These are phyloP conservation scores for Haplosporangium gracile DNA, from an alignment of 192 early-diverging fungal genomes.

Conservation along the genomic window DNA sequence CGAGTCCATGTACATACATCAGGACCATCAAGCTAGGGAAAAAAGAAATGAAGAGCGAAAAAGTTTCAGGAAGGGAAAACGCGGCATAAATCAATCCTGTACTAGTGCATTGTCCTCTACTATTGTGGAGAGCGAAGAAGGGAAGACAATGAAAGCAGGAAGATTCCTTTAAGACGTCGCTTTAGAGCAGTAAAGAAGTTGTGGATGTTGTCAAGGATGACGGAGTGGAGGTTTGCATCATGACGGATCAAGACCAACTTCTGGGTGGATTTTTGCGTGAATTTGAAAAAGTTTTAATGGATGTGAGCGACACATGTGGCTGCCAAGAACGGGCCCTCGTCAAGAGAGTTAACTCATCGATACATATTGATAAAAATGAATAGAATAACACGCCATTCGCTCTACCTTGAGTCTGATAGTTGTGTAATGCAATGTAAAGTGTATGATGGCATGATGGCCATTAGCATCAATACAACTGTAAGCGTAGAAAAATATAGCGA, in stretches of 20 bases:
- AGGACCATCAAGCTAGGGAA: neutral
- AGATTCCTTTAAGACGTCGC: neutral
- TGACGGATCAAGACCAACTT: too few species aligned
- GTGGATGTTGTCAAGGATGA: neutral
- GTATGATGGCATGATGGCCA: too few species aligned
- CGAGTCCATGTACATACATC: neutral
- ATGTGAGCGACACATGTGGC: neutral
- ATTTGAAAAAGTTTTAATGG: too few species aligned
- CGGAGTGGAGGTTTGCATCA: neutral
- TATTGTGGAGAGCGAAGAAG: neutral
- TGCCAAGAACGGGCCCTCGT: slow-evolving; percentile 15
- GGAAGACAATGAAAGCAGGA: neutral
- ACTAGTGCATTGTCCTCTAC: neutral
- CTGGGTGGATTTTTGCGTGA: neutral
- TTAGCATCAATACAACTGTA: too few species aligned
- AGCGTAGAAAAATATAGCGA: too few species aligned
- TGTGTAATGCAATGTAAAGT: too few species aligned
- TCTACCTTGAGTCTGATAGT: too few species aligned
- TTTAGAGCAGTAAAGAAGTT: neutral
- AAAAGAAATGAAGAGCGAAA: neutral
- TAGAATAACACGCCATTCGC: too few species aligned
- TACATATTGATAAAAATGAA: too few species aligned
- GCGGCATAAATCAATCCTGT: neutral
- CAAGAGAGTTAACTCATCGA: neutral
- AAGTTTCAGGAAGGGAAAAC: neutral